Conservation (phyloP, 768 basidiomycete species). For the Gloeostereum incarnatum region DNA sequence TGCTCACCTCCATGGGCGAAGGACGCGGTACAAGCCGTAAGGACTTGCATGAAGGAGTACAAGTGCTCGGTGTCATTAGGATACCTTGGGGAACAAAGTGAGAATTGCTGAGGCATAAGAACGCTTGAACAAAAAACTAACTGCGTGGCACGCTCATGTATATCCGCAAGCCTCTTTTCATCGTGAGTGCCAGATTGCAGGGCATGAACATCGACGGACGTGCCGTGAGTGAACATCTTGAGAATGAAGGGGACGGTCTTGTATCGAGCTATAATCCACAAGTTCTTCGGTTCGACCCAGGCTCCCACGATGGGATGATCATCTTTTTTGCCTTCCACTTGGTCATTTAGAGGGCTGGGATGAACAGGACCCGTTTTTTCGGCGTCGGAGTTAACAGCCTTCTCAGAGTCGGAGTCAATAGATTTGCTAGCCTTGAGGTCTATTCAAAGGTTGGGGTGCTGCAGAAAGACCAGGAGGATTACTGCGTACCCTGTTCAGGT, state of each 20-base stretch:
- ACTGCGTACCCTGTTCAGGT: too few species aligned
- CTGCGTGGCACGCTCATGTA: constrained; percentile 13
- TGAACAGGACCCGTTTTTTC: constrained; percentile 5
- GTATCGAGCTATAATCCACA: constrained; percentile 17
- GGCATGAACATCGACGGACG: constrained; percentile 15
- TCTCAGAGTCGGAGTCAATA: too few species aligned
- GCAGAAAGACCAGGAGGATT: constrained; percentile 7
- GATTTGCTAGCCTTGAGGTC: too few species aligned
- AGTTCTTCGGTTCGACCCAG: constrained; percentile 17
- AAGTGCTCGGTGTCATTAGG: constrained; percentile 20
- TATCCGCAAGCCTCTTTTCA: constrained; percentile 12
- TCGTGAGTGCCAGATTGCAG: constrained; percentile 8
- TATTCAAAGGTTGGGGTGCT: too few species aligned
- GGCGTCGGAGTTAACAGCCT: constrained; percentile 12
- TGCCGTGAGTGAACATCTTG: constrained; percentile 14
- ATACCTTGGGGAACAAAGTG: too few species aligned
- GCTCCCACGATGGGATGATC: constrained; percentile 16
- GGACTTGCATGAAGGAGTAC: constrained; percentile 20
- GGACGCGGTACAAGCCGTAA: constrained; percentile 19
- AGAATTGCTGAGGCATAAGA: too few species aligned
- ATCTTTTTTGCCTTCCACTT: constrained; percentile 9
- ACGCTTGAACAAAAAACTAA: too few species aligned
- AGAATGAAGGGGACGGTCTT: constrained; percentile 14
- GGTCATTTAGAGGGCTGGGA: constrained; percentile 8
- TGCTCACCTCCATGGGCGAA: constrained; percentile 21